Percentiles rank a stretch among this genome's conserved stretches.
Conservation (phyloP, 169 alveolate species). For the Ichthyophthirius multifiliis region DNA sequence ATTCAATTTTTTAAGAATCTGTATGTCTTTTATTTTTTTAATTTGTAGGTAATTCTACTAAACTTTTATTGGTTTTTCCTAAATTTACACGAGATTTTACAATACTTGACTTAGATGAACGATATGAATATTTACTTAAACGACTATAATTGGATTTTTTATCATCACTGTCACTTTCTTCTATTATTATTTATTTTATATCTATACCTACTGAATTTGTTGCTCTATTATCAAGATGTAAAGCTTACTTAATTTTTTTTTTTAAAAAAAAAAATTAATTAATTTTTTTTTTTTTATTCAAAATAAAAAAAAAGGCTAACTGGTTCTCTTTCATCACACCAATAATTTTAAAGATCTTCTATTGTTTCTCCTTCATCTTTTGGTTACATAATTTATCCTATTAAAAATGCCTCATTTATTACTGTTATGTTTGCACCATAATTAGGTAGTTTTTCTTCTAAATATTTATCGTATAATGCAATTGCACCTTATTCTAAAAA, state of each 20-base stretch:
- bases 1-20: background rate
- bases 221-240: background rate
- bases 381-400: background rate
- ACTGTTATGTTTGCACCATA: background rate
- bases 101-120: background rate
- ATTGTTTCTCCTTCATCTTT: background rate
- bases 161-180: background rate
- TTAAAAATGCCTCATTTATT: background rate
- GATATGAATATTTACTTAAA: background rate
- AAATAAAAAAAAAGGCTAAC: background rate
- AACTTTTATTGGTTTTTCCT: background rate
- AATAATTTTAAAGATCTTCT: background rate
- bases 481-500: background rate
- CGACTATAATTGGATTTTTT: background rate
- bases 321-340: constrained; percentile 3
- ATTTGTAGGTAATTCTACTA: background rate
- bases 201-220: background rate
- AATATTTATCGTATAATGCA: background rate
- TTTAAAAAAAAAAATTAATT: background rate
- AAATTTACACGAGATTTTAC: background rate
- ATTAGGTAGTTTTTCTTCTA: background rate
- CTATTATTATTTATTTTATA: background rate
- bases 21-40: background rate
- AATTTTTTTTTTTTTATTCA: background rate
- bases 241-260: background rate